Percentiles rank a stretch among this genome's conserved stretches.
Evolutionary conservation across 768 basidiomycete species (phyloP).

Genomic region (Heimioporus sp.): DNA sequence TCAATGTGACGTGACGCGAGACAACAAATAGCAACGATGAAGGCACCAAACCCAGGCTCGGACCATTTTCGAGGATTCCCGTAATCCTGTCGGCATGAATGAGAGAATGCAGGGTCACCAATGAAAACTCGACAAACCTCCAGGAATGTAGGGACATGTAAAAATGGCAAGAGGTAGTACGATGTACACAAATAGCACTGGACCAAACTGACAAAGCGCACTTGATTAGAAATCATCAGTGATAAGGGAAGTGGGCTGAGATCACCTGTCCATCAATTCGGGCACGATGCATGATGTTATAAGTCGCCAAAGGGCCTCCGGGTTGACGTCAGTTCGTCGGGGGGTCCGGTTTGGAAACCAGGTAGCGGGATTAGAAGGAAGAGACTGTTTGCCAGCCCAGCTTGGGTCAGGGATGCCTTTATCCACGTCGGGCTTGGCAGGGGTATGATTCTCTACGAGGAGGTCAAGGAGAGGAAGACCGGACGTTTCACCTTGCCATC

Average conservation of each 20-base stretch:
- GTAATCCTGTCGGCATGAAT: constrained; percentile 61
- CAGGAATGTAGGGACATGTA: constrained; percentile 89
- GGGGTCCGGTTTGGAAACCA: constrained; percentile 87
- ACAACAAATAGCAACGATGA: constrained; percentile 91
- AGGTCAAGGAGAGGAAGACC: constrained; percentile 87
- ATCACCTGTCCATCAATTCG: constrained; percentile 90
- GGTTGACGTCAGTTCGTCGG: constrained; percentile 74
- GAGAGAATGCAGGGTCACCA: constrained; percentile 13
- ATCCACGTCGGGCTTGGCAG: constrained; percentile 35
- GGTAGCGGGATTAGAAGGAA: constrained; percentile 38
- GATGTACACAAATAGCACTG: constrained; percentile 88
- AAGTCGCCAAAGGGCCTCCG: constrained; percentile 83
- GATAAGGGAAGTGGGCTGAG: constrained; percentile 14
- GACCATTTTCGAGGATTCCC: constrained; percentile 94
- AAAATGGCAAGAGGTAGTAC: constrained; percentile 89
- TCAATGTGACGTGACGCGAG: constrained; percentile 91
- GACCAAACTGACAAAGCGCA: constrained; percentile 51
- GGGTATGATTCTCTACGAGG: constrained; percentile 67
- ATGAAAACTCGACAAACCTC: constrained; percentile 44
- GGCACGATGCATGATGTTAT: constrained; percentile 85
- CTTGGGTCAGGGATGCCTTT: constrained; percentile 24
- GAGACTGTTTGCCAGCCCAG: constrained; percentile 32
- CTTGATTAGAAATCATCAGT: constrained; percentile 12
- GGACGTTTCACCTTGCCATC: constrained; percentile 93
- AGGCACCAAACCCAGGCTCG: constrained; percentile 91